These are phyloP conservation scores for Pleodorina starrii DNA, from an alignment of 139 green algal species.

Conservation along the genomic window DNA sequence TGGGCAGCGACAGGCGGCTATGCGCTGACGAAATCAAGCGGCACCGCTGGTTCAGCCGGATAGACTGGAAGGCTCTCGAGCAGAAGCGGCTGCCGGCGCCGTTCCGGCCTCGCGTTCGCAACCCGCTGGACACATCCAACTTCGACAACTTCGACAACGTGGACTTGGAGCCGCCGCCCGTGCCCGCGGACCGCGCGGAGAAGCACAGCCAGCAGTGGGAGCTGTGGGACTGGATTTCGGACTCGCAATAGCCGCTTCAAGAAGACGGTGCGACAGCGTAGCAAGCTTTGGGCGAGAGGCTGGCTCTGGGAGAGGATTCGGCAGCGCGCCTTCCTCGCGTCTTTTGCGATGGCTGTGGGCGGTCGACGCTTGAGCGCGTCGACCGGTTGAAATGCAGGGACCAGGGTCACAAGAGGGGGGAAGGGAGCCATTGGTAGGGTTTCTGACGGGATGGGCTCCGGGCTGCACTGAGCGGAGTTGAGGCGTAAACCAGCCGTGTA, in stretches of 20 bases:
- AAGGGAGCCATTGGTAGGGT: no score
- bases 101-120: constrained; percentile 66
- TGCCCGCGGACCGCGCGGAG: constrained; percentile 48
- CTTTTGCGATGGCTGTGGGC: no score
- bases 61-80: constrained; percentile 79
- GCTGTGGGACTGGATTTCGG: constrained; percentile 70
- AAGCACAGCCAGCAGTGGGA: constrained; percentile 65
- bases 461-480: no score
- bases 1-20: constrained; percentile 64
- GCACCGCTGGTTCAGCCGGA: constrained; percentile 78
- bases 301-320: no score
- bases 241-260: neutral
- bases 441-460: no score
- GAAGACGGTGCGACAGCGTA: no score
- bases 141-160: constrained; percentile 82
- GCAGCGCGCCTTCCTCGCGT: no score
- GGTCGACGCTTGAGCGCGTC: no score
- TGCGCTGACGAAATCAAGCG: constrained; percentile 77
- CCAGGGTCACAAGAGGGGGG: no score
- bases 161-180: constrained; percentile 57
- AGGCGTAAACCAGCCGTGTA: no score
- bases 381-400: no score
- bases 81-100: constrained; percentile 67
- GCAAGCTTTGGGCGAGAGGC: no score
- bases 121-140: constrained; percentile 80